Percentiles rank a stretch among this genome's conserved stretches.
Conservation (phyloP, 2,329 filamentous ascomycete genomes). For the Cladophialophora chaetospira region DNA sequence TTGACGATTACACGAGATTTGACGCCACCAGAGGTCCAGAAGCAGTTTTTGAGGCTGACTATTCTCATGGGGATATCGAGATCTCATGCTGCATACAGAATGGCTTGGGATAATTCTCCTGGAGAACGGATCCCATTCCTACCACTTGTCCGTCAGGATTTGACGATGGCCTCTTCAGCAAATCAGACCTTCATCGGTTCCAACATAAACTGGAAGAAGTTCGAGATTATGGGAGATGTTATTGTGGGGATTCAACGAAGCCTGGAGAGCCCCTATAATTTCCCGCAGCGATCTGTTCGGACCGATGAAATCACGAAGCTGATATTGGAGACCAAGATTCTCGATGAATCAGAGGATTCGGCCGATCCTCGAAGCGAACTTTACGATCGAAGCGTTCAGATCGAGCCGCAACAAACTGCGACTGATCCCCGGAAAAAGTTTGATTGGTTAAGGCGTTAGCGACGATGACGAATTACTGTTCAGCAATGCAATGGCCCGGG, state of each 20-base stretch:
- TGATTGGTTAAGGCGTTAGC: constrained; percentile 43
- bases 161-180: constrained; percentile 89
- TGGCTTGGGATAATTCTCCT: constrained; percentile 95
- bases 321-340: constrained; percentile 78
- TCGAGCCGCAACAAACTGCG: constrained; percentile 48
- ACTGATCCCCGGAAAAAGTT: constrained; percentile 46
- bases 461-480: constrained; percentile 3
- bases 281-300: constrained; percentile 48
- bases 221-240: constrained; percentile 92
- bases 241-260: constrained; percentile 88
- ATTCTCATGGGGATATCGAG: constrained; percentile 92
- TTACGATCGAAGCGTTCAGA: constrained; percentile 59
- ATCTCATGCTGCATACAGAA: constrained; percentile 90
- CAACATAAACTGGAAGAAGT: constrained; percentile 95
- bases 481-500: not conserved
- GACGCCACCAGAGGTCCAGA: constrained; percentile 70
- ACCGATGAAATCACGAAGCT: constrained; percentile 72
- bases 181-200: constrained; percentile 84
- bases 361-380: constrained; percentile 41
- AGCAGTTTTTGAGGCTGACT: constrained; percentile 83
- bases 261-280: constrained; percentile 79
- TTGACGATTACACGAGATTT: constrained; percentile 77
- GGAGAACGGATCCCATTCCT: constrained; percentile 90
- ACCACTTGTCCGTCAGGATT: constrained; percentile 82
- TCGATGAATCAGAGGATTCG: constrained; percentile 75